Base-by-base conservation (phyloP, 1,284 basidiomycete species). In the Leccinum subspadiceum region DNA sequence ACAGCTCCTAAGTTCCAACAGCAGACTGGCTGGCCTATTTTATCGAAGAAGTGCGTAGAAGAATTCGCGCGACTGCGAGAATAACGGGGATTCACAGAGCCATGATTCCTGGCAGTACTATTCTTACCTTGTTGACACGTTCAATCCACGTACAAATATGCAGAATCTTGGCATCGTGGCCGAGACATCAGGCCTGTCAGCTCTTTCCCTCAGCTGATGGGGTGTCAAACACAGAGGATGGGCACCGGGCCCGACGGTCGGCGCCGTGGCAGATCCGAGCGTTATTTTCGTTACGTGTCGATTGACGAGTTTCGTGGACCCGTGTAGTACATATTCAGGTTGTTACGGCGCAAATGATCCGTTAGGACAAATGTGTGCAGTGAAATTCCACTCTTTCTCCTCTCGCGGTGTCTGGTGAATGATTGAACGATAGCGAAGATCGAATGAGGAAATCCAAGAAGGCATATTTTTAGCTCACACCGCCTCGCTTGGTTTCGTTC, bases 401-500 rank as follows among this genome's bases (percentile, higher is more conserved):
- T 22, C 44, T 46, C 44, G 50, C 56, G 57, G 56, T 60, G 58
- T 50, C 60, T 50, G 53, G 55, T 29, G 46, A 8, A 49, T 24
- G 69, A 60, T 26, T 50, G 48, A 50, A 50, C 24, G 24, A 56
- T 58, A 51, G 53, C 41, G 29, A 24, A 22, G 9, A 37, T 60
- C 54, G 17, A 46, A 70, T 59, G 54, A 44, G 60, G 56, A 46
- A 72, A 60, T 53, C 58, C 65, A 68, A 70, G 66, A 62, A 52
- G 17, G 37, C 63, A 68, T 61, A 46, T 20, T 68, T 69, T 59
- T 72, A 65, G 57, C 44, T n/a, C 54, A 60, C 71, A 72, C 70
- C 24, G 71, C 70, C 68, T 56, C 58, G 46, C 52, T 60, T 44
- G 44, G 53, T 57, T 62, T 62, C 46, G 51, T 41, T 29, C 46